Evolutionary conservation across 2,329 filamentous ascomycete genomes (phyloP).

Genomic region (Diatrype stigma): DNA sequence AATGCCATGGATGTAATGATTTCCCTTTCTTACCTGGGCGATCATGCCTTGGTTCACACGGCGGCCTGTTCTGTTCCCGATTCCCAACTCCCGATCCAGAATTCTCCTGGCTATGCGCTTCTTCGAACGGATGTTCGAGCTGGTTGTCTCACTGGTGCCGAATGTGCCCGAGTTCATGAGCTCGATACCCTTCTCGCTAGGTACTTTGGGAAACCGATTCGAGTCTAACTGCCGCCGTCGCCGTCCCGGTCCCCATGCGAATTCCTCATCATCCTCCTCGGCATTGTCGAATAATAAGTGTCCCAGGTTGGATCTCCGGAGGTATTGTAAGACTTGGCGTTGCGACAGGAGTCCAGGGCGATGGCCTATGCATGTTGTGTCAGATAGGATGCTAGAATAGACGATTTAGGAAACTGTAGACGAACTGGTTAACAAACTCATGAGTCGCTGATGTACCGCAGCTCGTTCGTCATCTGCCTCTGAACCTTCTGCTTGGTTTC

Average conservation of each 20-base stretch:
- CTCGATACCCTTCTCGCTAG: constrained; percentile 69
- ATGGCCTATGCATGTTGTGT: constrained; percentile 15
- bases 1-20: too few species aligned
- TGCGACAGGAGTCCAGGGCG: constrained; percentile 22
- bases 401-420: constrained; percentile 19
- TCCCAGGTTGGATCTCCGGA: constrained; percentile 35
- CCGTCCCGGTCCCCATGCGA: constrained; percentile 40
- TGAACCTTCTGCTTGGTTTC: constrained; percentile 11
- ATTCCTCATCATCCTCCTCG: constrained; percentile 30
- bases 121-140: constrained; percentile 43
- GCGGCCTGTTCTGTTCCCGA: constrained; percentile 57
- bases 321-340: constrained; percentile 37
- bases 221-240: constrained; percentile 42
- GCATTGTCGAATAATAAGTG: constrained; percentile 32
- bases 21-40: constrained; percentile 53
- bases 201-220: constrained; percentile 73
- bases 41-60: constrained; percentile 62
- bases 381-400: constrained; percentile 28
- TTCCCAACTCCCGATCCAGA: constrained; percentile 76
- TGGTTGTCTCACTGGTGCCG: constrained; percentile 55
- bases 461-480: constrained; percentile 11
- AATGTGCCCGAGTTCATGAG: constrained; percentile 83
- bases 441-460: constrained; percentile 15
- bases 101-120: constrained; percentile 66
- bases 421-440: constrained; percentile 28